phyloP scores from a whole-genome alignment of 2,329 filamentous ascomycete genomes.

The Cytospora paraplurivora region DNA sequence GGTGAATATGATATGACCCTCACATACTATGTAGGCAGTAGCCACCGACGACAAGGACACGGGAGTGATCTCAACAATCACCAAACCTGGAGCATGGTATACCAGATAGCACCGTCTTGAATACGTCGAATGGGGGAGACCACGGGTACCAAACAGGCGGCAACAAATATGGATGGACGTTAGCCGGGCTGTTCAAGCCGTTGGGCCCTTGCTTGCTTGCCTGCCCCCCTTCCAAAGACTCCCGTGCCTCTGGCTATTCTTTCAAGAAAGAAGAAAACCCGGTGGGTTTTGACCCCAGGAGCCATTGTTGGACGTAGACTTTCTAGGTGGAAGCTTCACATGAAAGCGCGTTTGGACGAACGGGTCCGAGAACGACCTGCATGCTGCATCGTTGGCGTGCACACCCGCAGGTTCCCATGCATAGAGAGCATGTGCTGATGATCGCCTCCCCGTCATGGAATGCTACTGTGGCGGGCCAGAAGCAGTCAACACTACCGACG shows the following conservation, averaged over 20 bases:
- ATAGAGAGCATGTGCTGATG: not conserved
- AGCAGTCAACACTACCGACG: not conserved
- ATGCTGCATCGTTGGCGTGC: constrained; percentile 1
- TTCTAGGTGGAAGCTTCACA: not conserved
- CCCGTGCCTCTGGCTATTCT: not conserved
- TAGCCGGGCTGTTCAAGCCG: not conserved
- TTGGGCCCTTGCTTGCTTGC: not conserved
- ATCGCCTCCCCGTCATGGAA: constrained; percentile 3
- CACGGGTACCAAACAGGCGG: not conserved
- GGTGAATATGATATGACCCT: constrained; percentile 1
- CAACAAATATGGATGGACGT: not conserved
- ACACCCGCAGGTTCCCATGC: constrained; percentile 8
- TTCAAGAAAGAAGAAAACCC: no score
- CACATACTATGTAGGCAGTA: not conserved
- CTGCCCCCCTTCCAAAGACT: no score
- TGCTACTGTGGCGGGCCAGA: not conserved
- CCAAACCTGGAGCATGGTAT: not conserved
- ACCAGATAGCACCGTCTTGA: not conserved
- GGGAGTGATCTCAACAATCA: not conserved
- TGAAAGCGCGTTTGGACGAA: not conserved
- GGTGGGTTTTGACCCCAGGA: not conserved
- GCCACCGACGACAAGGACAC: constrained; percentile 1
- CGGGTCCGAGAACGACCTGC: not conserved
- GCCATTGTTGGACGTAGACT: not conserved
- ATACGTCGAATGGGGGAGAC: not conserved